Evolutionary conservation across 139 green algal genomes (phyloP).

Genomic region (Ostreobium quekettii): DNA sequence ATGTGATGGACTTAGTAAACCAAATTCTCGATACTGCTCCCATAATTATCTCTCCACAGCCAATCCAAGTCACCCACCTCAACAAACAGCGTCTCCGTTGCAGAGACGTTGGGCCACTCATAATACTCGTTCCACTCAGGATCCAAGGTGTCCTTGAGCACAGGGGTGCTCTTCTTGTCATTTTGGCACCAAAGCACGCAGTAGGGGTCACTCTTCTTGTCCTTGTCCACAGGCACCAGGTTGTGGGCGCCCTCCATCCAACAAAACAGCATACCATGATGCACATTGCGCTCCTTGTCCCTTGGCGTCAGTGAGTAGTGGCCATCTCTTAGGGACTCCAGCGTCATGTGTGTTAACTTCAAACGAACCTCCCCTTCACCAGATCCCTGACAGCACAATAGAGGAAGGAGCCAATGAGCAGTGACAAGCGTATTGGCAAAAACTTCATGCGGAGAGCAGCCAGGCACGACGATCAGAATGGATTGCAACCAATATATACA

Average conservation of each 20-base stretch:
- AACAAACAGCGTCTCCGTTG: constrained; percentile 3
- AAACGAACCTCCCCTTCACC: constrained; percentile 7
- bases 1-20: too few species aligned
- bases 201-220: constrained; percentile 3
- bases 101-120: constrained; percentile 11
- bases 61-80: constrained; percentile 4
- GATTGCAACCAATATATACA: too few species aligned
- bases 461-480: too few species aligned
- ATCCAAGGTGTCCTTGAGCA: constrained; percentile 4
- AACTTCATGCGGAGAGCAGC: too few species aligned
- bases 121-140: constrained; percentile 18
- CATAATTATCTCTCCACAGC: too few species aligned
- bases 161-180: background rate
- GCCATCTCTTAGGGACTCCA: background rate
- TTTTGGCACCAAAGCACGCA: constrained; percentile 9
- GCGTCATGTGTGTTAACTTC: background rate
- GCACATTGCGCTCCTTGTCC: background rate
- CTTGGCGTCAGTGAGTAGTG: too few species aligned
- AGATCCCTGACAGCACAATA: background rate
- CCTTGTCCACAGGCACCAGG: background rate
- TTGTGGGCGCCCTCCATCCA: background rate
- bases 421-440: too few species aligned
- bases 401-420: too few species aligned
- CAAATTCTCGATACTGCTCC: too few species aligned
- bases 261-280: constrained; percentile 8